phyloP scores from a whole-genome alignment of 805 yeast species.

The Wickerhamomyces chambardii region DNA sequence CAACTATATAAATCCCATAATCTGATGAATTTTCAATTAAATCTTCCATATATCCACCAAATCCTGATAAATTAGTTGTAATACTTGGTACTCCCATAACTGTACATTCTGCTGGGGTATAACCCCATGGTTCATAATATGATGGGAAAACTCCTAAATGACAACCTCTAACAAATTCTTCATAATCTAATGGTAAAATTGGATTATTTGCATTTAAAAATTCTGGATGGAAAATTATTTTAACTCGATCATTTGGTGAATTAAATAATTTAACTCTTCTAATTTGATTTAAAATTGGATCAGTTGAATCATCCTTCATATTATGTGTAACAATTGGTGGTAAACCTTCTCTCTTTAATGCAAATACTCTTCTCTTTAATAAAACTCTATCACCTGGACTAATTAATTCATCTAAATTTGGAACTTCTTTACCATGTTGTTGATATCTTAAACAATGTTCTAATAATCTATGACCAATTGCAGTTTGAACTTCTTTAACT shows the following conservation, averaged over 20 bases:
- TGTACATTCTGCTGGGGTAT: conserved; percentile 98
- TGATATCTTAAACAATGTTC: conserved; percentile 80
- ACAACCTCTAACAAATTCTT: conserved; percentile 96
- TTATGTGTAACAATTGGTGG: conserved; percentile 98
- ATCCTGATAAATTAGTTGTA: conserved; percentile 92
- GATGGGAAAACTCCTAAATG: conserved; percentile 98
- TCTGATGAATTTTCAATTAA: conserved; percentile 89
- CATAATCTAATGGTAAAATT: conserved; percentile 86
- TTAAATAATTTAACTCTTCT: conserved; percentile 89
- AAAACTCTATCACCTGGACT: conserved; percentile 83
- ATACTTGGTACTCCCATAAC: conserved; percentile 99
- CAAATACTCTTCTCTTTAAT: conserved; percentile 86
- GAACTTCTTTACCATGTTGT: conserved; percentile 52
- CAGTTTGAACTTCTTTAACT: conserved; percentile 77
- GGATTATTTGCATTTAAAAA: conserved; percentile 93
- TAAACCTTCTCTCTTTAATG: conserved; percentile 77
- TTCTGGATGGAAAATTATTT: conserved; percentile 96
- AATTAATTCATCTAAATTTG: conserved; percentile 74
- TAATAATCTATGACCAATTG: conserved; percentile 79
- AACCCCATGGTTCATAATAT: conserved; percentile 99
- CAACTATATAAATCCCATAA: conserved; percentile 96
- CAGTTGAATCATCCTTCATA: conserved; percentile 86
- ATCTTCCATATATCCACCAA: conserved; percentile 98
- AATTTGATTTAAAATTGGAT: conserved; percentile 86
- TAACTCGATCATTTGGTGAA: conserved; percentile 83